Base-by-base conservation (phyloP, 179 eudicot genomes). In the Corrigiola litoralis region DNA sequence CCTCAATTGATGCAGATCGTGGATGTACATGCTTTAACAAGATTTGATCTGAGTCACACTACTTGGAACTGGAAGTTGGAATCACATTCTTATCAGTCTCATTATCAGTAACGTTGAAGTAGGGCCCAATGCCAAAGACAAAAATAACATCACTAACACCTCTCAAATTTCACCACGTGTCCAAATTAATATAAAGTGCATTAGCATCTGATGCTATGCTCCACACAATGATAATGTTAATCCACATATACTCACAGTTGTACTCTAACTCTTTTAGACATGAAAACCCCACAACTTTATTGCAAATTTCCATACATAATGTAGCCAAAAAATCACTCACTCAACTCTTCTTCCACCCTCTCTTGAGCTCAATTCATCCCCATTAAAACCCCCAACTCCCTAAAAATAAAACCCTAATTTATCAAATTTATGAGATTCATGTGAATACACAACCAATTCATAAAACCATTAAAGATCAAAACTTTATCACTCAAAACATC, bases 301-400 rank as follows among this genome's bases (percentile, higher is more conserved):
- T 69, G n/a, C 60, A 69, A 69, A 27, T 69, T 60, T 60, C 72
- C 44, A 38, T 38, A 16, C 13, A 38, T 27, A 17, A 18, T 18
- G 3, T 16, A 32, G 6, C 5, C n/a, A 32, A 50, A 59, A 58
- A 28, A 44, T 47, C 24, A 61, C 41, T 36, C 32, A 3, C 18
- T 34, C 42, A 38, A 14, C 47, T 62, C 20, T 42, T n/a, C 13
- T 24, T 37, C 1, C 55, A 12, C 49, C 12, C 54, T 6, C 55
- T 72, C 42, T 61, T 47, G 21, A 25, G 34, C 38, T 69, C 8
- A 9, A 10, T 58, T 37, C 79, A 80, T 46, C 62, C 54, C 71
- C 73, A 58, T 71, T 70, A 73, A 74, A 73, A 65, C 48, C 63
- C 72, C 66, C 34, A 55, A 50, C 54, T 24, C 29, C 40, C 71